Evolutionary conservation across 768 basidiomycete genomes (phyloP).

Genomic region (Leccinum incarnatum): DNA sequence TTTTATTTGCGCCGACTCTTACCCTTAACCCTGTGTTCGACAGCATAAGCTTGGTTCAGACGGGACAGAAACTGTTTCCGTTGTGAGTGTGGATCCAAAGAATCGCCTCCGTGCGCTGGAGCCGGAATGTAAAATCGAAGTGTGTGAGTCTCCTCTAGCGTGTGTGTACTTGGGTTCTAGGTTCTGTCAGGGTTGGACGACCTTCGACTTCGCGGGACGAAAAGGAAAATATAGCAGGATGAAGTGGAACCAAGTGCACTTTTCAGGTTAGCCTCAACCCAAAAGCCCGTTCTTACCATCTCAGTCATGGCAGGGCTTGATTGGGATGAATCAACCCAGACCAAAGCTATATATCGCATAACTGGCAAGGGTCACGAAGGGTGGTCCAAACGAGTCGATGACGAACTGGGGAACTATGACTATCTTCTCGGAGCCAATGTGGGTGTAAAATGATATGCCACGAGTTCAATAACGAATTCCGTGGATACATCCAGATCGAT

Average conservation of each 20-base stretch:
- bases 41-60: slow-evolving; percentile 89
- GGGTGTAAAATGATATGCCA: slow-evolving; percentile 19
- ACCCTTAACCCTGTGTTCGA: slow-evolving; percentile 10
- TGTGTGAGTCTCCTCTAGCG: slow-evolving; percentile 25
- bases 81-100: slow-evolving; percentile 64
- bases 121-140: slow-evolving; percentile 64
- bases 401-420: slow-evolving; percentile 83
- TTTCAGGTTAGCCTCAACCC: slow-evolving; percentile 54
- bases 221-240: slow-evolving; percentile 72
- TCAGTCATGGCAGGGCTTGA: slow-evolving; percentile 59
- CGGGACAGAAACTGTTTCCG: slow-evolving; percentile 62
- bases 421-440: slow-evolving; percentile 77
- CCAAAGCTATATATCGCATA: slow-evolving; percentile 71
- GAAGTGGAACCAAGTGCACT: slow-evolving; percentile 75
- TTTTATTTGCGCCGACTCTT: slow-evolving; percentile 4
- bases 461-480: slow-evolving; percentile 8
- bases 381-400: slow-evolving; percentile 81
- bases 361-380: slow-evolving; percentile 62
- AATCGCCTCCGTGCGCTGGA: slow-evolving; percentile 65
- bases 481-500: slow-evolving; percentile 56
- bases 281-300: neutral
- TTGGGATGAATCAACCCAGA: slow-evolving; percentile 69
- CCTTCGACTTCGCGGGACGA: slow-evolving; percentile 79
- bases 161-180: neutral
- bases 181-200: slow-evolving; percentile 70